Base-by-base conservation (phyloP, 352 stramenopile species). In the Phytophthora meadii region DNA sequence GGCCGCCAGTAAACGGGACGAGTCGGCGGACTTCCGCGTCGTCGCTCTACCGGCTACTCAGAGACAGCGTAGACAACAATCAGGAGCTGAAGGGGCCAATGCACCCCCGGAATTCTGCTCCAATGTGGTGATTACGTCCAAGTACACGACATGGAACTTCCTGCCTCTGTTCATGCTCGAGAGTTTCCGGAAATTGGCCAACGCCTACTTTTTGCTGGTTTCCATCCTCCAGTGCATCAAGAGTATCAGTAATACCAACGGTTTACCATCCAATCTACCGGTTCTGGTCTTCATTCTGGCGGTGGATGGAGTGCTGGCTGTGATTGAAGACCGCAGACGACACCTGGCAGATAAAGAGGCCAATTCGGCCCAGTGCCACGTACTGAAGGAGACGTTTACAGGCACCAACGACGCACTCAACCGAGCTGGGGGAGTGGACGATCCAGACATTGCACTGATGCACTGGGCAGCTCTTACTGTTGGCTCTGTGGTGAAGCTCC, bases 121-220 rank as follows among this genome's bases (percentile, higher is more conserved):
- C 15, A 98, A 98, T 58, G 75, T 94, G 30, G 87, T 98, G 14
- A 92, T 92, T 56, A 98, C 93, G 46, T 95, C 89, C 70, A 97
- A 97, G 77, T 98, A 97, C 78, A 95, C 90, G 60, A 66, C 70
- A 15, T 95, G 79, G 71, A 96, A 87, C 64, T 98, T 98, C 57
- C 41, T 98, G 30, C 92, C 92, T 42, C 77, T 88, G 5, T 97
- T 97, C 44, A 79, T 98, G 48, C 70, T 92, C 64, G 90, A 98
- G 61, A 86, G 73, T 8, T 95, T 95, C 68, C 69, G 72, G 17
- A 93, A 90, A 57, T 73, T 97, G 46, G 93, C 93, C 44, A 98
- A 98, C 61, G 83, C 92, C 19, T 98, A 98, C 66, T 98, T 98
- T 54, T 65, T 98, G 8, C 72, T 97, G 15, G 88, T 98, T 12